Evolutionary conservation across 768 basidiomycete species (phyloP), one percentile per base, ranked within the genome.

Genomic region (Phylloporus arenicola): DNA sequence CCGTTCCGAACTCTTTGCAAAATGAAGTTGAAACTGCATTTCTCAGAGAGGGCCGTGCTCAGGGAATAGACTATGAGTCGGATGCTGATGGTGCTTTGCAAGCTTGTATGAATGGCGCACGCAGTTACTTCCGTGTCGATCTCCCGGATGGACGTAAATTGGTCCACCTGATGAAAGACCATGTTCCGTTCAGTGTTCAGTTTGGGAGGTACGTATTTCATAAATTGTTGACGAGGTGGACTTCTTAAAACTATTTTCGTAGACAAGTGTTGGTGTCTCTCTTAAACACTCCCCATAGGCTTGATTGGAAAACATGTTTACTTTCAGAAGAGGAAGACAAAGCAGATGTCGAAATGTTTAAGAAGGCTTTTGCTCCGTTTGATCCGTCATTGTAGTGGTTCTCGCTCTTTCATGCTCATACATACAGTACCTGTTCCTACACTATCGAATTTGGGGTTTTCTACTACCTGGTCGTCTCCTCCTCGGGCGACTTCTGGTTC

Each of bases 241-340:
- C 0, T 0, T 37, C 52, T 51, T 29, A 53, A 10, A 16, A 20
- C 44, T 53, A 53, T 59, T 22, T 35, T 43, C 51, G 43, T 62
- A 97, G 95, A 68, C 83, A 87, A 67, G 91, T 88, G 14, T 64
- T 97, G 39, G 89, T 86, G 6, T 74, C 79, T 31, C 67, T 97
- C n/a, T 62, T 98, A 48, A 82, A 77, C 14, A 79, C 81, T 48
- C 83, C 85, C 1, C 81, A 92, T 17, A 78, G 95, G 42, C 72
- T 87, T 45, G 94, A 98, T 62, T 99, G 95, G 95, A 95, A 92
- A 64, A 79, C 76, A 1, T 99, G 95, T 64, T 74, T 79, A 59
- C 78, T 91, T 55, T 69, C 83, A 9, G 92, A 95, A 51, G 86
- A 83, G 13, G 89, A 92, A 59, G 95, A 98, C 62, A 85, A 74